These are phyloP conservation scores for Aspergillus panamensis DNA, from an alignment of 495 filamentous ascomycete species.

Conservation along the genomic window DNA sequence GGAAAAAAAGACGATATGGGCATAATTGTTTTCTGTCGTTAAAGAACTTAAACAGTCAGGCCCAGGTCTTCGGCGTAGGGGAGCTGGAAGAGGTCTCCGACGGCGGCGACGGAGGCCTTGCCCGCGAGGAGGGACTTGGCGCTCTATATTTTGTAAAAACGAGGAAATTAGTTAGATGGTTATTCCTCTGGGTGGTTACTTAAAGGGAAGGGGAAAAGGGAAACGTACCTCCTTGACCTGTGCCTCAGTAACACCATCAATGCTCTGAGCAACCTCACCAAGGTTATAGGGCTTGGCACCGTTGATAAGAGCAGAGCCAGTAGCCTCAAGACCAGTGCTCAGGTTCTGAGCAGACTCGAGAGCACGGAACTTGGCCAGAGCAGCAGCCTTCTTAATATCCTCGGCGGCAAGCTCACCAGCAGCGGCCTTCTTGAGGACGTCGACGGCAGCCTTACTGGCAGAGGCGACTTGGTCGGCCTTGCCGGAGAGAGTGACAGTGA, in stretches of 20 bases:
- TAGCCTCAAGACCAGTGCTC: slow-evolving; percentile 62
- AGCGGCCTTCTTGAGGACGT: slow-evolving; percentile 74
- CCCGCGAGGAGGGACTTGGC: slow-evolving; percentile 79
- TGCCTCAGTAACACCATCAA: slow-evolving; percentile 77
- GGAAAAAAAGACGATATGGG: no score
- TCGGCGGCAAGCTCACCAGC: slow-evolving; percentile 73
- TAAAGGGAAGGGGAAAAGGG: slow-evolving; percentile 3
- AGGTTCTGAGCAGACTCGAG: slow-evolving; percentile 78
- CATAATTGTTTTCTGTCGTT: no score
- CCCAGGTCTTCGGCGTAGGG: slow-evolving; percentile 93
- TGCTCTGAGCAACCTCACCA: slow-evolving; percentile 70
- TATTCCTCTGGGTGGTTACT: no score
- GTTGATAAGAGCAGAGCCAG: slow-evolving; percentile 73
- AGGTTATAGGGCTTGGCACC: slow-evolving; percentile 83
- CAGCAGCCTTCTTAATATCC: slow-evolving; percentile 84
- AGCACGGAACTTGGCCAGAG: slow-evolving; percentile 89
- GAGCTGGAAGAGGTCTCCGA: slow-evolving; percentile 83
- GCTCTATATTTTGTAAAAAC: slow-evolving; percentile 48
- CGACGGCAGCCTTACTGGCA: slow-evolving; percentile 60
- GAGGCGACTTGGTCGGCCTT: slow-evolving; percentile 62
- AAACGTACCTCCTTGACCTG: slow-evolving; percentile 80
- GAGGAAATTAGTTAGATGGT: background rate
- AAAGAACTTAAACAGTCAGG: slow-evolving; percentile 70
- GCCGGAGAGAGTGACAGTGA: slow-evolving; percentile 76
- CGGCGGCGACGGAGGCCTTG: slow-evolving; percentile 82